Evolutionary conservation across 208 protist species (phyloP).

Genomic region (Leishmania martiniquensis): DNA sequence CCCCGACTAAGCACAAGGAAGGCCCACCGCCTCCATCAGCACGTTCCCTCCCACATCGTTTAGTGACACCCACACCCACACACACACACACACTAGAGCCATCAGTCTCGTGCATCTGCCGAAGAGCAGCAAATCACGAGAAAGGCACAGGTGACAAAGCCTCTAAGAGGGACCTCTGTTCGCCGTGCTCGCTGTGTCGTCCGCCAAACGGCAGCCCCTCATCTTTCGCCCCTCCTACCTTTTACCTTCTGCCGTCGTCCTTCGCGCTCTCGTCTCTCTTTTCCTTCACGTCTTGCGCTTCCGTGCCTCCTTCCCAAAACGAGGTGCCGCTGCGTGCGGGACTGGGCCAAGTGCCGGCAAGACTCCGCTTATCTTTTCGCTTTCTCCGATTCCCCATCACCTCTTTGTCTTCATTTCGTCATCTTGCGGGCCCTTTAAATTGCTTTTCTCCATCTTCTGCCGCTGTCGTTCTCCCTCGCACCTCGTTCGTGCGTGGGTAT

Average conservation of each 20-base stretch:
- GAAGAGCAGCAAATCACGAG: too few species aligned
- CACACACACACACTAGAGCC: conserved; percentile 8
- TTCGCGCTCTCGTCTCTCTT: neutral
- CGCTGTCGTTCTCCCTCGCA: too few species aligned
- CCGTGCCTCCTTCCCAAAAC: too few species aligned
- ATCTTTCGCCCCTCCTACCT: neutral
- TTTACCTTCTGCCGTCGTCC: neutral
- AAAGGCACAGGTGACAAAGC: neutral
- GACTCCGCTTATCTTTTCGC: neutral
- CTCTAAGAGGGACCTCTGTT: neutral
- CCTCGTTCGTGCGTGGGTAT: neutral
- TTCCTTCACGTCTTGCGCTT: neutral
- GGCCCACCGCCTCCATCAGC: neutral
- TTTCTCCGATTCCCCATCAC: neutral
- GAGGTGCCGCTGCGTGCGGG: neutral
- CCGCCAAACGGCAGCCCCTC: too few species aligned
- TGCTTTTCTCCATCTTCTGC: neutral
- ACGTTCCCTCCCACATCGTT: too few species aligned
- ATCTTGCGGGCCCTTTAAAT: neutral
- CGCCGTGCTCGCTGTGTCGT: neutral
- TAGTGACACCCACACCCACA: too few species aligned
- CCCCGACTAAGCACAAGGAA: too few species aligned
- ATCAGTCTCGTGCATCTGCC: neutral
- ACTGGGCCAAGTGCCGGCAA: neutral
- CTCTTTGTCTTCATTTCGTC: neutral